These are phyloP conservation scores for Plantago coronopus DNA, from an alignment of 305 asterid genomes.

Conservation along the genomic window DNA sequence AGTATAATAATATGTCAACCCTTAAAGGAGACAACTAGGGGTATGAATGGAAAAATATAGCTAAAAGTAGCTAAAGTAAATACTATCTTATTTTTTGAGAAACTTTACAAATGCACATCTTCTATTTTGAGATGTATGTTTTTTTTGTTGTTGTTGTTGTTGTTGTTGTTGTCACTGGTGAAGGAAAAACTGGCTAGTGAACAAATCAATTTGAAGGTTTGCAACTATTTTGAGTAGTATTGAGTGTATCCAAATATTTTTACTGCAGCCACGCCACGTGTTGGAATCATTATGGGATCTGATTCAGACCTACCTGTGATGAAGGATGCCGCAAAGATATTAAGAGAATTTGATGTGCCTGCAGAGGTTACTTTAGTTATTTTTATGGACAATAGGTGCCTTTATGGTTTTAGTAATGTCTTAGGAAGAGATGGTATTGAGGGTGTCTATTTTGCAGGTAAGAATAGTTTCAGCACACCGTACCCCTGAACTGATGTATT, in stretches of 20 bases:
- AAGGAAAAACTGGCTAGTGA: too few species aligned
- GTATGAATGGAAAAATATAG: too few species aligned
- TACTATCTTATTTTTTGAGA: too few species aligned
- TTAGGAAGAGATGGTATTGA: constrained; percentile 9
- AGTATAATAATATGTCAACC: too few species aligned
- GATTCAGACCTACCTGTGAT: constrained; percentile 98
- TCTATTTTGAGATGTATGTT: too few species aligned
- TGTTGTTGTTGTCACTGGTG: too few species aligned
- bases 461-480: constrained; percentile 97
- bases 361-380: constrained; percentile 54
- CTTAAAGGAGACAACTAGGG: too few species aligned
- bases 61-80: too few species aligned
- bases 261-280: constrained; percentile 63
- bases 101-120: too few species aligned
- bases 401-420: constrained; percentile 6
- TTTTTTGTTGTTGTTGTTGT: too few species aligned
- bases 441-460: constrained; percentile 45
- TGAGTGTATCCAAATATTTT: constrained; percentile 4
- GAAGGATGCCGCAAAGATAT: constrained; percentile 87
- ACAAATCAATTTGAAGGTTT: neutral
- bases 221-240: too few species aligned
- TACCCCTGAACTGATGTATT: constrained; percentile 78
- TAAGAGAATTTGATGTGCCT: constrained; percentile 72
- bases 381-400: constrained; percentile 11
- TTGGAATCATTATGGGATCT: constrained; percentile 96